A percentile compares a stretch with the other conserved stretches of the same genome.
Evolutionary conservation across 345 rosid genomes (phyloP).

Genomic region (Odontarrhena argentea): DNA sequence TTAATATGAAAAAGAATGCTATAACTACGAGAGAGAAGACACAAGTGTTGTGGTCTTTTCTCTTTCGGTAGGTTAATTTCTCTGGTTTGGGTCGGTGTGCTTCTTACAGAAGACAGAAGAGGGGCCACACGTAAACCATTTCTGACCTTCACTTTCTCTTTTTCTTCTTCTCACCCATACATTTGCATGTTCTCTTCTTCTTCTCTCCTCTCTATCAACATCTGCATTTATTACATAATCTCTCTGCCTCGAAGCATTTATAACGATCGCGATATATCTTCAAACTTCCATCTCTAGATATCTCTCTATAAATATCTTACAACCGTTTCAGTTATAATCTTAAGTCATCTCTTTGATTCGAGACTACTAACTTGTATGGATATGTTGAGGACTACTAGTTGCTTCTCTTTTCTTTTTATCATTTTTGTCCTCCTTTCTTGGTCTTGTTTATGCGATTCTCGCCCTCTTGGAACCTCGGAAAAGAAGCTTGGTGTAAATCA

Average conservation of each 20-base stretch:
- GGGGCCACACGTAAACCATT: constrained; percentile 46
- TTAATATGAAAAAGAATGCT: constrained; percentile 26
- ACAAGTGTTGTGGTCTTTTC: constrained; percentile 35
- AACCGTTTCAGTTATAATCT: constrained; percentile 11
- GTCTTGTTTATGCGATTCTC: constrained; percentile 53
- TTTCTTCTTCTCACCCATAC: constrained; percentile 48
- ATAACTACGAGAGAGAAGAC: constrained; percentile 41
- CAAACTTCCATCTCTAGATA: constrained; percentile 26
- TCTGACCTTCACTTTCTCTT: constrained; percentile 42
- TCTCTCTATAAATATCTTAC: constrained; percentile 9
- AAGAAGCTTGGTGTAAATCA: constrained; percentile 39
- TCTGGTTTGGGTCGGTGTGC: constrained; percentile 42
- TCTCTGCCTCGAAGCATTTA: constrained; percentile 42
- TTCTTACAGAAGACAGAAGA: constrained; percentile 44
- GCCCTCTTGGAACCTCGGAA: constrained; percentile 44
- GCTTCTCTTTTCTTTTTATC: constrained; percentile 43
- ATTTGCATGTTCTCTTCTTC: constrained; percentile 56
- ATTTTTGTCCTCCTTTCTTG: constrained; percentile 43
- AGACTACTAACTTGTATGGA: constrained; percentile 7
- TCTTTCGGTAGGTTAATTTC: constrained; percentile 39
- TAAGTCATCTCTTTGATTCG: constrained; percentile 11
- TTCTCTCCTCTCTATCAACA: constrained; percentile 29
- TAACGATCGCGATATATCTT: constrained; percentile 28
- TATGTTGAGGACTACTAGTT: constrained; percentile 37
- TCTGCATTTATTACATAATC: constrained; percentile 55